Evolutionary conservation across 495 filamentous ascomycete genomes (phyloP).

Genomic region (Pseudevernia furfuracea): DNA sequence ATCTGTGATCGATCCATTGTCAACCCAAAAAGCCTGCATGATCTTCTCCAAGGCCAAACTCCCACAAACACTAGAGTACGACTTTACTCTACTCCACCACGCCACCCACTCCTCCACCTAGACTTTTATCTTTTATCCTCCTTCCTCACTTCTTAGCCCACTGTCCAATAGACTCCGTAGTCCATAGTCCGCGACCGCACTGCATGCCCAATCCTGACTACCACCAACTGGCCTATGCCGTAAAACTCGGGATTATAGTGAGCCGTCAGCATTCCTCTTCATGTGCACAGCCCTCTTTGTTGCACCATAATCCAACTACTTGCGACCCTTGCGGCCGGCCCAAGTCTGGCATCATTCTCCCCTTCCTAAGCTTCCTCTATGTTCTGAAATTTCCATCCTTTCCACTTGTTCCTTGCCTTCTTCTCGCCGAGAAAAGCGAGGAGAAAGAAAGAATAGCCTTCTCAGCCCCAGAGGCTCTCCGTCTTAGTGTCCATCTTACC

Average conservation of each 20-base stretch:
- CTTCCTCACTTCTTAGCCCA: neutral
- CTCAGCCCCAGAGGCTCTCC: slow-evolving; percentile 9
- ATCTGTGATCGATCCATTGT: too few relatives aligned
- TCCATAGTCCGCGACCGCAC: neutral
- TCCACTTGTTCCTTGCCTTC: neutral
- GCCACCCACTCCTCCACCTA: neutral
- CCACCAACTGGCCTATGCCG: slow-evolving; percentile 3
- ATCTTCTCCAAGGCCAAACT: neutral
- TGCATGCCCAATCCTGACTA: neutral
- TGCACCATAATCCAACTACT: slow-evolving; percentile 6
- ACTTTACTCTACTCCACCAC: neutral
- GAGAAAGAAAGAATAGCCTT: slow-evolving; percentile 5
- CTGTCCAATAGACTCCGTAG: neutral
- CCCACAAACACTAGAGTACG: too few relatives aligned
- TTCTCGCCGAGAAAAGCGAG: neutral
- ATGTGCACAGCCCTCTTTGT: slow-evolving; percentile 4
- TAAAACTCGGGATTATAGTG: slow-evolving; percentile 6
- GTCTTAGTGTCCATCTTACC: slow-evolving; percentile 6
- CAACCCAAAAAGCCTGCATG: neutral
- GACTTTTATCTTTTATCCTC: neutral
- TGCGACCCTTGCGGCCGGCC: slow-evolving; percentile 2
- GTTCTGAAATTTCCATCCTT: slow-evolving; percentile 2
- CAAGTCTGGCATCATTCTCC: neutral
- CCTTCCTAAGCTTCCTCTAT: neutral
- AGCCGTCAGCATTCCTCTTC: slow-evolving; percentile 10